Evolutionary conservation across 176 grass and related monocot genomes (phyloP), one percentile per base, ranked within the genome.

Genomic region (Phyllostachys edulis): DNA sequence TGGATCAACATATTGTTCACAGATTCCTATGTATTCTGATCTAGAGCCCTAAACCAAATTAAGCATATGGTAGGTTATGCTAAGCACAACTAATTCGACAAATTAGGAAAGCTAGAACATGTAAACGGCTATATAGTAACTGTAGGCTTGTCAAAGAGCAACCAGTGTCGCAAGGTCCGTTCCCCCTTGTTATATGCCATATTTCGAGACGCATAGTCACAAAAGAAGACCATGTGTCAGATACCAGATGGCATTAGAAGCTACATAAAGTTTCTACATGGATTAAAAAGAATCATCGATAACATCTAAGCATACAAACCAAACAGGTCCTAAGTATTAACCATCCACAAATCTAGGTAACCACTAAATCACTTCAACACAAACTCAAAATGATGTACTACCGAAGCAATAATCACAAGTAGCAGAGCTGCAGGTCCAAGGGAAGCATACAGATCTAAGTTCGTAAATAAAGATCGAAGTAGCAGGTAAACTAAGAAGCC

Each of bases 51-150:
- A 27, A 63, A 32, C 26, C 16, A 21, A 20, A n/a, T n/a, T n/a
- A n/a, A 23, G 56, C 56, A 59, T 11, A 24, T 11, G 21, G 21
- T 11, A 80, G 18, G 26, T 21, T 62, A 78, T 29, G 40, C 16
- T 3, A 45, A 62, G 59, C 59, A 26, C 23, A 13, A 62, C 24
- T 9, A 10, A 34, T 16, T 20, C 37, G 16, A 26, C 29, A 52
- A 51, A 40, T 20, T 16, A 27, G 29, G 3, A 38, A 37, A 15
- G 1, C 0, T 18, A 24, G 0, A 69, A 59, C 18, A 11, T 69
- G 78, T 69, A 55, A 80, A 80, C 32, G 2, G 46, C 18, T 29
- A 67, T 76, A 77, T 85, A 59, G 61, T 68, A 84, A 73, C 42
- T n/a, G 44, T 18, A 72, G 20, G 36, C n/a, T 44, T 47, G 76